phyloP scores from a whole-genome alignment of 1,284 basidiomycete genomes.

The Malassezia psittaci region DNA sequence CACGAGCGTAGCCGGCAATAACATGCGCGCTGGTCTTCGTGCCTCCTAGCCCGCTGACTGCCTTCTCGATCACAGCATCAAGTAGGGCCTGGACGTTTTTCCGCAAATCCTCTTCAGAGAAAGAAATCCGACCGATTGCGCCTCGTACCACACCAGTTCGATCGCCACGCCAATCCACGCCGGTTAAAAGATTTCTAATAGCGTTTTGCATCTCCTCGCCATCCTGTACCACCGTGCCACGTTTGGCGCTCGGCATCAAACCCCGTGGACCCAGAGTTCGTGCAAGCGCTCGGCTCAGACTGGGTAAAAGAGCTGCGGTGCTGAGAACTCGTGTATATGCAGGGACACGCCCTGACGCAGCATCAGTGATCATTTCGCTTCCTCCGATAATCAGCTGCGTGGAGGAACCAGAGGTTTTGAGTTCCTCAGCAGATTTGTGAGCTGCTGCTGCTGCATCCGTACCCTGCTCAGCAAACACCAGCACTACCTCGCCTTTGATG shows the following conservation, averaged over 20 bases:
- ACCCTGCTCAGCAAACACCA: constrained; percentile 44
- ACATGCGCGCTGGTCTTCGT: constrained; percentile 11
- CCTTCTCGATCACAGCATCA: constrained; percentile 54
- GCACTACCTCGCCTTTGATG: constrained; percentile 35
- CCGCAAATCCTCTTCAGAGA: constrained; percentile 63
- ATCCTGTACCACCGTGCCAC: constrained; percentile 78
- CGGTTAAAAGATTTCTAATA: constrained; percentile 67
- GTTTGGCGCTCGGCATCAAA: constrained; percentile 84
- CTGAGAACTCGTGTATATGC: constrained; percentile 64
- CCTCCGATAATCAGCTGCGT: constrained; percentile 32
- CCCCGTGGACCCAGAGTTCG: constrained; percentile 84
- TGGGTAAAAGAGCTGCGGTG: constrained; percentile 66
- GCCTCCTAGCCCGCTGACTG: constrained; percentile 19
- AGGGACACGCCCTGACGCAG: constrained; percentile 31
- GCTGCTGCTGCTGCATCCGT: constrained; percentile 31
- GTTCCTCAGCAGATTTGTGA: constrained; percentile 12
- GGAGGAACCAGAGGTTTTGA: constrained; percentile 9
- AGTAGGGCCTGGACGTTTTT: constrained; percentile 72
- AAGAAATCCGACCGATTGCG: constrained; percentile 53
- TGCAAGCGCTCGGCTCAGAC: constrained; percentile 62
- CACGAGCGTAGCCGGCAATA: constrained; percentile 11
- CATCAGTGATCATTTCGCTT: constrained; percentile 36
- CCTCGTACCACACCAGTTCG: constrained; percentile 72
- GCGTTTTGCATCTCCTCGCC: constrained; percentile 54
- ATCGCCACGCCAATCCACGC: constrained; percentile 86